Evolutionary conservation across 2,329 filamentous ascomycete species (phyloP).

Genomic region (Penicillium sp.): DNA sequence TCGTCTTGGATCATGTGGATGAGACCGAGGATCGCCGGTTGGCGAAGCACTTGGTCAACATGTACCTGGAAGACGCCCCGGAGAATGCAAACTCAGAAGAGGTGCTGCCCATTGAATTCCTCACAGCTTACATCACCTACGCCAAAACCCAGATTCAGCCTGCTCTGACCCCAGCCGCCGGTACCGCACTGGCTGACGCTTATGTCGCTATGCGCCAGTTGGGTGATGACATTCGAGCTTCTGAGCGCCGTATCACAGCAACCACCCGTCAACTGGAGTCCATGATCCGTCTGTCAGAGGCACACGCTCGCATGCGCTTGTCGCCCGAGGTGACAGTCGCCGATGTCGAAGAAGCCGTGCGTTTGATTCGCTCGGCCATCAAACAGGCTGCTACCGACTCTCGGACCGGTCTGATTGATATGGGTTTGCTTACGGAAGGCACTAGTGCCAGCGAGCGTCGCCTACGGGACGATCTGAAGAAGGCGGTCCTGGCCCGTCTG

Average conservation of each 20-base stretch:
- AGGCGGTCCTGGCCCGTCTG: slow-evolving; percentile 68
- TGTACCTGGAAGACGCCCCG: slow-evolving; percentile 94
- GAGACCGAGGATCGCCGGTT: slow-evolving; percentile 85
- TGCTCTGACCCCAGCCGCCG: slow-evolving; percentile 73
- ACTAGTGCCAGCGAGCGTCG: slow-evolving; percentile 84
- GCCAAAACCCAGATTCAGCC: slow-evolving; percentile 85
- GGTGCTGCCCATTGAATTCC: slow-evolving; percentile 90
- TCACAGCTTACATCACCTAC: slow-evolving; percentile 96
- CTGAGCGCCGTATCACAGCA: slow-evolving; percentile 94
- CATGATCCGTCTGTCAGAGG: slow-evolving; percentile 96
- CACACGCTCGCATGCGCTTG: slow-evolving; percentile 96
- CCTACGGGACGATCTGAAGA: slow-evolving; percentile 79
- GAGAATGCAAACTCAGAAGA: slow-evolving; percentile 77
- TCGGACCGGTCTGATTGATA: slow-evolving; percentile 88
- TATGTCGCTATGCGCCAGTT: slow-evolving; percentile 96
- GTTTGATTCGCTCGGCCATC: slow-evolving; percentile 87
- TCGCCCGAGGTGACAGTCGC: slow-evolving; percentile 69
- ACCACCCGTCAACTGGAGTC: slow-evolving; percentile 95
- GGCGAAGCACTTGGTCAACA: slow-evolving; percentile 87
- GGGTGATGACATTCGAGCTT: slow-evolving; percentile 79
- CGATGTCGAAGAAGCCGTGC: slow-evolving; percentile 87
- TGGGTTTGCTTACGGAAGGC: slow-evolving; percentile 93
- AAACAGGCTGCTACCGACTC: slow-evolving; percentile 97
- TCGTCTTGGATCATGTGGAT: slow-evolving; percentile 91
- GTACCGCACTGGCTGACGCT: slow-evolving; percentile 76